A percentile compares a stretch with the other conserved stretches of the same genome.
Conservation (phyloP, 2,329 filamentous ascomycete genomes). For the Monosporascus sp. region DNA sequence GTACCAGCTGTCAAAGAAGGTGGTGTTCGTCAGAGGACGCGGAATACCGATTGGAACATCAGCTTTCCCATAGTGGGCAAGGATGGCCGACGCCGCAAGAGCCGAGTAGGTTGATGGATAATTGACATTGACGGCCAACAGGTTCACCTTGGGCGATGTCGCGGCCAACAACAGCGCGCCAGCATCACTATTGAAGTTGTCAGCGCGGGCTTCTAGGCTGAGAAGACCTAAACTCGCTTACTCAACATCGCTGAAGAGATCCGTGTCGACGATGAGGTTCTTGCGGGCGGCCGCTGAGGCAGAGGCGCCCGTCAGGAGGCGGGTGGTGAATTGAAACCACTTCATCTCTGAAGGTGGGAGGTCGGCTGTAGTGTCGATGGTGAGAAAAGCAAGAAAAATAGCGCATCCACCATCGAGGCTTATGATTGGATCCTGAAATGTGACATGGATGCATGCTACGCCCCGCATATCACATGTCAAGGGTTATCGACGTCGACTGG, state of each 20-base stretch:
- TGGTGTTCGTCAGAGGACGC: background rate
- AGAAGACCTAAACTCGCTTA: slow-evolving; percentile 17
- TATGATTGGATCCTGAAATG: background rate
- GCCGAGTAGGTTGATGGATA: slow-evolving; percentile 36
- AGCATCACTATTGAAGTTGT: slow-evolving; percentile 28
- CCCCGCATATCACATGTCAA: background rate
- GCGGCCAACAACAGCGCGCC: slow-evolving; percentile 37
- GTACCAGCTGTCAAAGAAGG: slow-evolving; percentile 12
- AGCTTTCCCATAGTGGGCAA: slow-evolving; percentile 14
- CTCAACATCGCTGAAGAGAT: slow-evolving; percentile 43
- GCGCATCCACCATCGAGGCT: background rate
- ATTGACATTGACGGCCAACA: slow-evolving; percentile 38
- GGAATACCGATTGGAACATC: slow-evolving; percentile 4
- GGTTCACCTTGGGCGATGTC: slow-evolving; percentile 29
- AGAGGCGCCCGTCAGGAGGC: background rate
- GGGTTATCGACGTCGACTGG: background rate
- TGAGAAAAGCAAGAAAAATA: background rate
- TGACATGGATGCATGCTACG: background rate
- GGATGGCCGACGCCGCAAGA: slow-evolving; percentile 22
- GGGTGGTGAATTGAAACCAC: background rate
- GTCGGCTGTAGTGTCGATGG: background rate
- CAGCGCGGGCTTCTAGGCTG: background rate
- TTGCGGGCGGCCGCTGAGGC: slow-evolving; percentile 14
- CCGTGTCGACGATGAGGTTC: slow-evolving; percentile 41
- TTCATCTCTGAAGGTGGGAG: background rate